Percentiles rank a stretch among this genome's conserved stretches.
Evolutionary conservation across 2,329 filamentous ascomycete species (phyloP).

Genomic region (Incumbomyces lentus): DNA sequence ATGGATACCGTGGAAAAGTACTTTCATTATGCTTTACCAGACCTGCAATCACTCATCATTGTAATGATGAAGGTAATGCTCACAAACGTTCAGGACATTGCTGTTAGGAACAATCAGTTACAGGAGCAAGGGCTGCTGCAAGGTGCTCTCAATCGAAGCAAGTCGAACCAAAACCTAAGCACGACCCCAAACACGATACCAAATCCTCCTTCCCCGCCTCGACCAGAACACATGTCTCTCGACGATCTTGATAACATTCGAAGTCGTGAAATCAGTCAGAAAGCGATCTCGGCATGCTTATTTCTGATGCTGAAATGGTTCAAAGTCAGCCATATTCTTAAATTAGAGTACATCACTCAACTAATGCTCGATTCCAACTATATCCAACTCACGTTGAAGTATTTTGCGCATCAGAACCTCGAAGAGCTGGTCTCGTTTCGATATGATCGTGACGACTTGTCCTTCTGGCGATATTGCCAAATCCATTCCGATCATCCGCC

Average conservation of each 20-base stretch:
- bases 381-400: constrained; percentile 79
- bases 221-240: constrained; percentile 30
- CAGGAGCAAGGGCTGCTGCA: constrained; percentile 38
- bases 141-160: constrained; percentile 28
- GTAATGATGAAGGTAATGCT: constrained; percentile 83
- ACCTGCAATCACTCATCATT: constrained; percentile 86
- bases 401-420: constrained; percentile 88
- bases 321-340: constrained; percentile 84
- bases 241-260: constrained; percentile 77
- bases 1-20: constrained; percentile 68
- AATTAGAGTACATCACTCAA: constrained; percentile 92
- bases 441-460: constrained; percentile 74
- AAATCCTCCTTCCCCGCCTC: constrained; percentile 19
- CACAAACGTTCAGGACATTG: constrained; percentile 75
- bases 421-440: constrained; percentile 80
- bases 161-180: constrained; percentile 19
- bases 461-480: constrained; percentile 88
- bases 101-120: constrained; percentile 37
- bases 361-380: constrained; percentile 92
- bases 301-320: constrained; percentile 92
- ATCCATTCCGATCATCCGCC: constrained; percentile 52
- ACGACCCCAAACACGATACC: constrained; percentile 15
- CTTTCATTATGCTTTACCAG: constrained; percentile 68
- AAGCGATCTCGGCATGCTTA: constrained; percentile 82
- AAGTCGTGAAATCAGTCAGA: constrained; percentile 75